Base-by-base conservation (phyloP, 805 yeast genomes). In the Phaffomyces opuntiae region DNA sequence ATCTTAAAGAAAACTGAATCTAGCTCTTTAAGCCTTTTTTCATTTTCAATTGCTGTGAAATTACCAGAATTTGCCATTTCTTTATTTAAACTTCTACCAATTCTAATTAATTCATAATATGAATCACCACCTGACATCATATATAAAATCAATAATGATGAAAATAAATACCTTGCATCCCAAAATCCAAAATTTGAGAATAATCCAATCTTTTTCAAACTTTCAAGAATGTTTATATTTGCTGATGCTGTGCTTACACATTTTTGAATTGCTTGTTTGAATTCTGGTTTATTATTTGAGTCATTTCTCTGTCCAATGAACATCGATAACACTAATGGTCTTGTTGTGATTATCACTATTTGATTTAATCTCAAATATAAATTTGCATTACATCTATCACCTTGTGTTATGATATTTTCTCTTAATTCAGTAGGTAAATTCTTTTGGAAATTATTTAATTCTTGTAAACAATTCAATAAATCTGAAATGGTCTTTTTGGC, bases 91-190 rank as follows among this genome's bases (percentile, higher is more conserved):
- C 44, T 47, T 13, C 64, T 38, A 6, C 66, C 65, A 14, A 41
- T 47, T 7, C 38, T 36, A 6, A 54, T 49, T 3, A 60, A 43
- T 16, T 52, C 49, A 1, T 58, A 49, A 39, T 55, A 55, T 7
- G 49, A 38, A n/a, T 49, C 55, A 37, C 55, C 55, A 13, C 54
- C 37, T 9, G 56, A 50, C 26, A 53, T 55, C 57, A 62, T 61
- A 21, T 54, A 57, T 6, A 63, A 53, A 19, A 68, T 61, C 41
- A 66, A 47, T 9, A 66, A 48, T 0, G 72, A 57, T 19, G 67
- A 59, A 47, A 66, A 67, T 39, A 68, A 55, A 48, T 64, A 66
- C 47, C 68, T 65, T 5, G 66, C 65, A 51, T 68, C 70, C 67
- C 69, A 66, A 50, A 66, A 67, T 32, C 68, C 72, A 56, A 61